Percentiles rank a stretch among this genome's conserved stretches.
Conservation (phyloP, 768 basidiomycete species). For the Hirschioporus abietinus region DNA sequence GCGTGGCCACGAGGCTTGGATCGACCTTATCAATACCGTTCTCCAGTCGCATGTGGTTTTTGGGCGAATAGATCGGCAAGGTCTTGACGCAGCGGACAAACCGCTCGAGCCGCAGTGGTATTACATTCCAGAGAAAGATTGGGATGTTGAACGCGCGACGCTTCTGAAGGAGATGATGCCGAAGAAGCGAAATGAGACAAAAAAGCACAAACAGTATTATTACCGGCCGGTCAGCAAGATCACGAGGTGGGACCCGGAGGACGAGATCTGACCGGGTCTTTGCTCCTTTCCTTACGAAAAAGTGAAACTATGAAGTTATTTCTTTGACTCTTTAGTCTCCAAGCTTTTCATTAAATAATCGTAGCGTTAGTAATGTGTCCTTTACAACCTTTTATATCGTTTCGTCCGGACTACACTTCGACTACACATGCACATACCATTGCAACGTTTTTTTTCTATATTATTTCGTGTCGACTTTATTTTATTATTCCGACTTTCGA, state of each 20-base stretch:
- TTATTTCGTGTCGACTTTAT: background rate
- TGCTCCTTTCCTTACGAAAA: too few species aligned
- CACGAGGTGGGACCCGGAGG: slow-evolving; percentile 69
- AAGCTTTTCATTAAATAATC: background rate
- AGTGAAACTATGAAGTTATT: background rate
- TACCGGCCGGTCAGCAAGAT: slow-evolving; percentile 70
- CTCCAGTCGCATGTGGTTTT: slow-evolving; percentile 59
- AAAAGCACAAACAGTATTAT: slow-evolving; percentile 84
- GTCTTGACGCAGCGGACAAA: slow-evolving; percentile 45
- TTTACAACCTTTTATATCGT: background rate
- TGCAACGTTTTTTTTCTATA: background rate
- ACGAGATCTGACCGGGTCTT: slow-evolving; percentile 30
- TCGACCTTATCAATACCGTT: slow-evolving; percentile 42
- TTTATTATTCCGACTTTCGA: background rate
- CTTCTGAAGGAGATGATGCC: slow-evolving; percentile 71
- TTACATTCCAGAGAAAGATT: slow-evolving; percentile 68
- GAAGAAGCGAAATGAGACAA: slow-evolving; percentile 70
- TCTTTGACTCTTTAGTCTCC: background rate
- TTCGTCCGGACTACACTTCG: background rate
- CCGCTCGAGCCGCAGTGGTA: slow-evolving; percentile 67
- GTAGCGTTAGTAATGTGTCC: background rate
- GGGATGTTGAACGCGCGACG: slow-evolving; percentile 63
- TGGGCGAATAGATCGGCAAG: slow-evolving; percentile 64
- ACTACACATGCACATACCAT: background rate
- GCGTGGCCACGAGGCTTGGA: slow-evolving; percentile 38